These are phyloP conservation scores for Yamadazyma triangularis DNA, from an alignment of 1,139 yeast species.

Conservation along the genomic window DNA sequence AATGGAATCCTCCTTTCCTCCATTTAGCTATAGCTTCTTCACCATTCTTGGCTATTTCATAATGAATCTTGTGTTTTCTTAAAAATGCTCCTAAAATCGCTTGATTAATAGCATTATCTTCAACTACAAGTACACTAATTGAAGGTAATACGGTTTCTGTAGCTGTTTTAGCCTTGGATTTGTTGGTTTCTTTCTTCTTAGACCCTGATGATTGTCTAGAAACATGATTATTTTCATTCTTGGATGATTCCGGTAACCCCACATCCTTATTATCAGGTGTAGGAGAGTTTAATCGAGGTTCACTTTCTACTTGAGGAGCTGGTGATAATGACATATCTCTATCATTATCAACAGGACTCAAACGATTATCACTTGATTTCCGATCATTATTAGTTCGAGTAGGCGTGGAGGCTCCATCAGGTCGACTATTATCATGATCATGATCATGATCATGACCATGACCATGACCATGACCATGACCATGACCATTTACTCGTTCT, in stretches of 20 bases:
- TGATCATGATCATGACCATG: background rate
- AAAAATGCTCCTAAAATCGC: constrained; percentile 90
- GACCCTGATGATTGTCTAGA: constrained; percentile 10
- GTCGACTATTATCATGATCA: background rate
- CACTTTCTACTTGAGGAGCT: background rate
- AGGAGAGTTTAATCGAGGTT: background rate
- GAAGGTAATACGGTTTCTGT: constrained; percentile 56
- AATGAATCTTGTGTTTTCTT: constrained; percentile 79
- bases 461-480: no score
- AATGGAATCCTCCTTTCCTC: constrained; percentile 88
- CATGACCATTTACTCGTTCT: background rate
- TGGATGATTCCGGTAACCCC: background rate
- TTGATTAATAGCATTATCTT: constrained; percentile 92
- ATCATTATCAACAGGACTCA: no score
- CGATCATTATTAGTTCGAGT: background rate
- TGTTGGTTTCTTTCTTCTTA: constrained; percentile 7
- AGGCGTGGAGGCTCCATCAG: background rate
- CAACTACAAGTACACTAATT: constrained; percentile 87
- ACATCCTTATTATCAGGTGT: background rate
- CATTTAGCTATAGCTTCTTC: constrained; percentile 90
- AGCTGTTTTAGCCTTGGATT: constrained; percentile 11
- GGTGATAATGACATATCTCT: background rate
- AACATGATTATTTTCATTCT: no score
- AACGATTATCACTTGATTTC: no score
- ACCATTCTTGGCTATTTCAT: constrained; percentile 85